These are phyloP conservation scores for Suhomyces yuchorum DNA, from an alignment of 1,139 yeast species.

Conservation along the genomic window DNA sequence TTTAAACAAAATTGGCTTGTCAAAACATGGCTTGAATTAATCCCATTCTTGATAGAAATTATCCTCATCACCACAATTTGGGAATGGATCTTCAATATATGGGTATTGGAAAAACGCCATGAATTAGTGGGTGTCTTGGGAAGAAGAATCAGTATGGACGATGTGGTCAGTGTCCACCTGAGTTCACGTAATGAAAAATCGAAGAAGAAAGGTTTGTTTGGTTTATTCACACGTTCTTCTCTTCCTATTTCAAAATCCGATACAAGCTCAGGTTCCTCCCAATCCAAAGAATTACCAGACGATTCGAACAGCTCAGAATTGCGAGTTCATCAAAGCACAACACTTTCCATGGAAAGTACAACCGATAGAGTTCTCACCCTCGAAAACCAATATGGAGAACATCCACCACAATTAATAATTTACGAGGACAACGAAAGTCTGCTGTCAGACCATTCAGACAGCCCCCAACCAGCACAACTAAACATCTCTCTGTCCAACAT, in stretches of 20 bases:
- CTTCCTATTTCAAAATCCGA: slow-evolving; percentile 4
- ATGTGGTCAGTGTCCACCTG: slow-evolving; percentile 23
- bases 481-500: not conserved
- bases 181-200: slow-evolving; percentile 2
- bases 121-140: slow-evolving; percentile 54
- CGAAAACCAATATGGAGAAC: slow-evolving; percentile 12
- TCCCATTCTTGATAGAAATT: slow-evolving; percentile 42
- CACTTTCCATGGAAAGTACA: slow-evolving; percentile 3
- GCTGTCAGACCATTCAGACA: not conserved
- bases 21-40: slow-evolving; percentile 42
- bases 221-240: not conserved
- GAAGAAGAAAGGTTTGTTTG: not conserved
- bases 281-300: slow-evolving; percentile 2
- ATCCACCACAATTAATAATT: slow-evolving; percentile 3
- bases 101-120: slow-evolving; percentile 41
- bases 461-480: not conserved
- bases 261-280: slow-evolving; percentile 2
- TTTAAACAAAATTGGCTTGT: slow-evolving; percentile 35
- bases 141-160: slow-evolving; percentile 45
- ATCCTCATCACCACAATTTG: slow-evolving; percentile 45
- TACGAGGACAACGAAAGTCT: slow-evolving; percentile 6
- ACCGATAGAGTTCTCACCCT: not conserved
- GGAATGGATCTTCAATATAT: slow-evolving; percentile 55
- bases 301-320: slow-evolving; percentile 5
- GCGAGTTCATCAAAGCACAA: slow-evolving; percentile 8